Evolutionary conservation across 2,329 filamentous ascomycete species (phyloP), one percentile per base, ranked within the genome.

Genomic region (Raffaelea albimanens): DNA sequence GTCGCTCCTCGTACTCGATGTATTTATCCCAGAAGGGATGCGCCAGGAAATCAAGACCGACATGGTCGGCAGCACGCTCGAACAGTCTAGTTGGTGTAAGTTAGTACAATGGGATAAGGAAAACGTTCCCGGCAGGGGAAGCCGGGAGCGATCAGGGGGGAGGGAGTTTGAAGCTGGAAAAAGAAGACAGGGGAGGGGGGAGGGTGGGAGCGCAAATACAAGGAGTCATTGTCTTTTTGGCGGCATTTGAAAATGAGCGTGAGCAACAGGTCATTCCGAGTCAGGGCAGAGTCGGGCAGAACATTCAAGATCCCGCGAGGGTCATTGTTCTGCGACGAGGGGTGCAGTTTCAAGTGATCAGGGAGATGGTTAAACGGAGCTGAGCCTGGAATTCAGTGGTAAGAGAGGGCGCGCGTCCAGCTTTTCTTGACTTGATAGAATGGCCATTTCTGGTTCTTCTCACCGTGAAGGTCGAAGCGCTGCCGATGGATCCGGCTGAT

Each of bases 1-100:
- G 74, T 2, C 90, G 85, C 63, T 96, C 90, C 63, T 97, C 93
- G 59, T 94, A 97, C 62, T 97, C 93, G 54, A 98, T 80, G 61
- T 95, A 98, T 67, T 95, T 97, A 66, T 98, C 93, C 93, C 93
- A 98, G 69, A 98, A 96, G 1, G 89, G 89, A 62, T 96, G 89
- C 2, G 90, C 85, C 25, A 95, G 75, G 61, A 95, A 98, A 66
- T 98, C 93, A 18, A 97, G 76, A 16, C 93, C 93, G 38, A 95
- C 89, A 58, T 79, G 83, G 25, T 77, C 76, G 23, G 88, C 86
- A 53, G 85, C 93, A 55, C 93, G 86, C 63, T 98, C 91, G 61
- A 97, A 97, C 9, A 97, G 77, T 57, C 93, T 98, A 13, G 13
- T 29, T 29, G 25, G 63, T 16, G 29, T 49, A 14, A n/a, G n/a